Evolutionary conservation across 2,329 filamentous ascomycete species (phyloP), one percentile per base, ranked within the genome.

Genomic region (Aspergillus viridinutans): DNA sequence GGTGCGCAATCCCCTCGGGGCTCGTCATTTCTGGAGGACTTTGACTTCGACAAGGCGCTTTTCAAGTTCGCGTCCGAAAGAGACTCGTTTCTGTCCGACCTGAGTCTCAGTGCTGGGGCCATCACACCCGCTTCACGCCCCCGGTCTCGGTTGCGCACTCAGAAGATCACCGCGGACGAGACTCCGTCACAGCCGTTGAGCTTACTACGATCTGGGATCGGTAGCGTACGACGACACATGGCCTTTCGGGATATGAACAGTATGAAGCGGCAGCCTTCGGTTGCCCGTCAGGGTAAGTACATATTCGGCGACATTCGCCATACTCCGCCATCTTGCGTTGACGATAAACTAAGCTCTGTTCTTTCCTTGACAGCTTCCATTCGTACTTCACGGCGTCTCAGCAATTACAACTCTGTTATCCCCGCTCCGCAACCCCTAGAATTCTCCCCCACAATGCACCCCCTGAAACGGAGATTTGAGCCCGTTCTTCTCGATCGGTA

Each of bases 351-450:
- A 47, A 47, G 26, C 23, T 26, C 43, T 14, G 12, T 23, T 23
- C 21, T 47, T 25, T 23, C 23, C 62, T 50, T 56, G 68, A 60
- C 65, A 85, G 84, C 83, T 61, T 90, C 88, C 25, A 81, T 88
- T 61, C 87, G 92, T 65, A 96, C 92, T 4, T 87, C 92, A 40
- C 94, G 87, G 76, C 86, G 94, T 66, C 79, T 97, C 63, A 97
- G 93, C 74, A 96, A 96, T 72, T 99, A 99, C 76, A 97, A 97
- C 73, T 97, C 94, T 1, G 94, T 99, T 53, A 97, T 99, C 54
- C 94, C 94, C 14, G 87, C 86, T 2, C 94, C 94, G 12, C 91
- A 97, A 73, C 93, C 93, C 9, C 85, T 97, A 61, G 90, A 95
- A 56, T 85, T 88, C 52, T 90, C 93, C 58, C 91, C 92, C 20